A percentile compares a stretch with the other conserved stretches of the same genome.
phyloP scores from a whole-genome alignment of 768 basidiomycete genomes.

The Suillus americanus region DNA sequence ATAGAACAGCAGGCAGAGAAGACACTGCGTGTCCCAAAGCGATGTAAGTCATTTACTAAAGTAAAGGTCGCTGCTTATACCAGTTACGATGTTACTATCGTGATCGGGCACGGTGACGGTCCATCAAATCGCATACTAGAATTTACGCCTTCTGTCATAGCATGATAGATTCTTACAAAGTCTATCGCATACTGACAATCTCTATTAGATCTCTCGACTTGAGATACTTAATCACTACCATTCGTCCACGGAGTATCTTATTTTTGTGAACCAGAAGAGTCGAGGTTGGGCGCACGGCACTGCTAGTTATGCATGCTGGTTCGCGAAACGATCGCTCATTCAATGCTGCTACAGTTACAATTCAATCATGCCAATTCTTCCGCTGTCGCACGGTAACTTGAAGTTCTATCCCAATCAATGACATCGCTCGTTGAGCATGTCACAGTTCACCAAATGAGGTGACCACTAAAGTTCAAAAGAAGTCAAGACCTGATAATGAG shows the following conservation, averaged over 20 bases:
- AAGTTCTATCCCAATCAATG: neutral
- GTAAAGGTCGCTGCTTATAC: too few relatives aligned
- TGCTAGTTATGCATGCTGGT: neutral
- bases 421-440: neutral
- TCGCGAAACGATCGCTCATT: neutral
- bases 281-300: neutral
- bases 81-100: too few relatives aligned
- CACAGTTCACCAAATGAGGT: constrained; percentile 28
- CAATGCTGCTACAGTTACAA: neutral
- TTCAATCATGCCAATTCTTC: neutral
- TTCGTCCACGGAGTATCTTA: neutral
- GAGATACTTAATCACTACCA: neutral
- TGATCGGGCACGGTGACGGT: too few relatives aligned
- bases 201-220: neutral
- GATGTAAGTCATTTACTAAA: too few relatives aligned
- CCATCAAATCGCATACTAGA: too few relatives aligned
- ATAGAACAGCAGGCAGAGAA: too few relatives aligned
- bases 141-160: too few relatives aligned
- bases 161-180: too few relatives aligned
- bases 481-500: neutral
- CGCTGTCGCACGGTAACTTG: neutral
- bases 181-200: neutral
- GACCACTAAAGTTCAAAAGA: constrained; percentile 18
- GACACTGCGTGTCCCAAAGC: too few relatives aligned
- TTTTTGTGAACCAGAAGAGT: neutral